Conservation (phyloP, 225 moss, liverwort and hornwort genomes). For the Straminergon stramineum region DNA sequence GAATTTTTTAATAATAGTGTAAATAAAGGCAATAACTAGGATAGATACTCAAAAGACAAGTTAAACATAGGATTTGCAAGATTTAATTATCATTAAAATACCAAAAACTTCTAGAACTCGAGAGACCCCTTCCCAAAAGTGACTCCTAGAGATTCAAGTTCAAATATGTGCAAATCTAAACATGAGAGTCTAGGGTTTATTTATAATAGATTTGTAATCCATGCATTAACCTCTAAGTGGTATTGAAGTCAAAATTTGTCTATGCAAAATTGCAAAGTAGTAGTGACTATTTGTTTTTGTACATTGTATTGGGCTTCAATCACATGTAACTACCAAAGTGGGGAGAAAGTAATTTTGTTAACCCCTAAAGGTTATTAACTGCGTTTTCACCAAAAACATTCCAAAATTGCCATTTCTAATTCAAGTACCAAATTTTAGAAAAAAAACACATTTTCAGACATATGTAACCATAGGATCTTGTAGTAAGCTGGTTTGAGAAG, state of each 20-base stretch:
- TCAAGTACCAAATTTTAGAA: no score
- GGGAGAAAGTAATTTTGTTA: not conserved
- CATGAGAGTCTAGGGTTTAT: fast-evolving
- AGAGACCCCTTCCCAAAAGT: not conserved
- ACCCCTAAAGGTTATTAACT: no score
- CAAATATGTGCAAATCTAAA: not conserved
- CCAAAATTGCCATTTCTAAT: no score
- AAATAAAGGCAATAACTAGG: not conserved
- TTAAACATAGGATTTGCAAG: not conserved
- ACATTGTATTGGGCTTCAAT: not conserved
- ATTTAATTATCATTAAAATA: not conserved
- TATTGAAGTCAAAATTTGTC: not conserved
- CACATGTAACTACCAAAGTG: not conserved
- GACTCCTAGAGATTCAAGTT: not conserved
- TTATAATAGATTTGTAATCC: not conserved
- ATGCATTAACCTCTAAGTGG: not conserved
- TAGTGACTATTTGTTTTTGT: not conserved
- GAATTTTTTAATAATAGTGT: not conserved
- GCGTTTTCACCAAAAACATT: no score
- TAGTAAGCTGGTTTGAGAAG: no score
- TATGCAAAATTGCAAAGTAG: not conserved
- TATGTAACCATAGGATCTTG: no score
- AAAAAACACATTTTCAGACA: no score
- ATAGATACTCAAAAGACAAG: not conserved
- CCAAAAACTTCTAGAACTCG: not conserved